Base-by-base conservation (phyloP, 345 rosid genomes). In the Eucalyptus polyanthemos region DNA sequence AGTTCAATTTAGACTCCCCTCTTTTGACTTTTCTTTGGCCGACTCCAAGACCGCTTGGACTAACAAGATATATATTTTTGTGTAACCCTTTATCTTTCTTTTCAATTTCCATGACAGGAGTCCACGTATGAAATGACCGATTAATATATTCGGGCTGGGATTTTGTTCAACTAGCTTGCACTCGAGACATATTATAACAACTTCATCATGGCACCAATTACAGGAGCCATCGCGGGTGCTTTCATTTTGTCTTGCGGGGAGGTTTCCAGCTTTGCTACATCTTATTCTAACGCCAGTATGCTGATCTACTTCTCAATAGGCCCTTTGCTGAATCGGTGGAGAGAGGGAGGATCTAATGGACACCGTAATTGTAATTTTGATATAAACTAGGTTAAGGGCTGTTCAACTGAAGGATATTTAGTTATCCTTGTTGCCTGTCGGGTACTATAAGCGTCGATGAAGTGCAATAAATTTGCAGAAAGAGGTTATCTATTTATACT, bases 181-280 rank as follows among this genome's bases (percentile, higher is more conserved):
- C n/a, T 27, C 31, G 4, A 60, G 29, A 27, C 16, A 27, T 12
- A 6, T 27, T 27, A 27, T 60, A n/a, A n/a, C 15, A 60, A 97
- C 58, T 53, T 53, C 89, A 89, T 96, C 16, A 93, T 92, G 31
- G 97, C 95, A 19, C 98, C 99, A 0, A 90, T 92, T 44, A 87
- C 91, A 7, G 99, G 96, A 91, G 95, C 99, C 22, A 45, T 95
- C 27, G 69, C 88, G 17, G 99, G 98, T 4, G 96, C 93, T 65
- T 90, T 96, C 21, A n/a, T 93, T 80, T 95, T 96, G 92, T 45
- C 91, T 94, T 45, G 50, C 53, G 89, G 27, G 58, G 92, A 87
- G 29, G 90, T 93, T 31, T 88, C 93, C 47, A 51, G 50, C 50
- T 51, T 93, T 56, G 40, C 89, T 86, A 42, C 45, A 40, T 88